Evolutionary conservation across 352 stramenopile genomes (phyloP).

Genomic region (Phytopythium aichiense): DNA sequence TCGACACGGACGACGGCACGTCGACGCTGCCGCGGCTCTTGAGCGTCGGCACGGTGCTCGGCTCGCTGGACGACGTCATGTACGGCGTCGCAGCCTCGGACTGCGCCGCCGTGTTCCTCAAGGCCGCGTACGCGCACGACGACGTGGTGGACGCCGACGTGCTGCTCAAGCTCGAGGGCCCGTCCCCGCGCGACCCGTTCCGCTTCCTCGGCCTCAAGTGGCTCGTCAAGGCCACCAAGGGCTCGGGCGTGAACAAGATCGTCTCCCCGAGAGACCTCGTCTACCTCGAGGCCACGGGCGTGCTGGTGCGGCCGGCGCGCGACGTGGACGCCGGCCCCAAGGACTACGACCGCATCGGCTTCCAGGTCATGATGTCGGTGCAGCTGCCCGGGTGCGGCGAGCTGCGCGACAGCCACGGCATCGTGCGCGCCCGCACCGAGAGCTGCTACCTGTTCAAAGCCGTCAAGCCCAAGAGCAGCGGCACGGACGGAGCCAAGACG

Average conservation of each 20-base stretch:
- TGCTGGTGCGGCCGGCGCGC: slow-evolving; percentile 27
- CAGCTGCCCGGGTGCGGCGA: slow-evolving; percentile 32
- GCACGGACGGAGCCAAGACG: not conserved
- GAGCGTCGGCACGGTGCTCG: slow-evolving; percentile 35
- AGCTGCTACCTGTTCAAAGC: slow-evolving; percentile 43
- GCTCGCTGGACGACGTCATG: slow-evolving; percentile 55
- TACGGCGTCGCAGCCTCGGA: slow-evolving; percentile 50
- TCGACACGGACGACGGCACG: not conserved
- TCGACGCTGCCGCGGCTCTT: slow-evolving; percentile 29
- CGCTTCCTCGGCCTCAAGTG: slow-evolving; percentile 68
- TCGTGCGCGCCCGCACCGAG: slow-evolving; percentile 34
- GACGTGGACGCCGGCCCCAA: slow-evolving; percentile 12
- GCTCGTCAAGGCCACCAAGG: slow-evolving; percentile 44
- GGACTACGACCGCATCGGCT: slow-evolving; percentile 54
- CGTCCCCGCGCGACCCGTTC: slow-evolving; percentile 55
- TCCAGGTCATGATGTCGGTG: slow-evolving; percentile 66
- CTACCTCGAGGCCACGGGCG: slow-evolving; percentile 63
- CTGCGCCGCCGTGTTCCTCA: slow-evolving; percentile 52
- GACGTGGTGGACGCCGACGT: slow-evolving; percentile 58
- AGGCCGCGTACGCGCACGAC: slow-evolving; percentile 34
- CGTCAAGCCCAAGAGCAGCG: slow-evolving; percentile 11
- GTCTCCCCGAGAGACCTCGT: slow-evolving; percentile 48
- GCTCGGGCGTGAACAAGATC: slow-evolving; percentile 34
- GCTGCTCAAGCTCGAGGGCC: slow-evolving; percentile 49
- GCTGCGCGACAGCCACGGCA: slow-evolving; percentile 22